phyloP scores from a whole-genome alignment of 768 basidiomycete genomes.

The Russula emetica region DNA sequence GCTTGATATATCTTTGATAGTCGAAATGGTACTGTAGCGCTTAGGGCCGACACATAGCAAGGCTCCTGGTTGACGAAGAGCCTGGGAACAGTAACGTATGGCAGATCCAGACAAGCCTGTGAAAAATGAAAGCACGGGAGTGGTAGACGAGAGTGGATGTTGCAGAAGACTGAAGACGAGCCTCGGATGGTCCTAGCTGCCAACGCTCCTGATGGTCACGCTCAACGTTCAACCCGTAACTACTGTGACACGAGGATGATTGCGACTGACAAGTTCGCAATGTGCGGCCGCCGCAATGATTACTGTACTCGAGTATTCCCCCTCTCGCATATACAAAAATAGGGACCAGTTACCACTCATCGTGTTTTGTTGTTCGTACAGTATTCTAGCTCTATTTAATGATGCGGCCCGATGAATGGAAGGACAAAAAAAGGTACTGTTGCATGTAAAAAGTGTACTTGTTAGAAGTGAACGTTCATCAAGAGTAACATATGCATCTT shows the following conservation, averaged over 20 bases:
- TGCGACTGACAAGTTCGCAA: no score
- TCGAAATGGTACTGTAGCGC: not conserved
- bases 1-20: not conserved
- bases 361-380: slow-evolving; percentile 17
- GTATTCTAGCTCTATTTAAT: slow-evolving; percentile 22
- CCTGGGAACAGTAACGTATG: not conserved
- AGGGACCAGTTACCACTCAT: not conserved
- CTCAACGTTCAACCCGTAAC: no score
- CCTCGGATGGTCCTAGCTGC: no score
- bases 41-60: not conserved
- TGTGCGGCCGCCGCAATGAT: no score
- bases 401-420: not conserved
- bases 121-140: not conserved
- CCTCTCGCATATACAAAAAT: no score
- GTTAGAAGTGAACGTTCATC: not conserved
- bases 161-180: not conserved
- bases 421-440: not conserved
- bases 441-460: slow-evolving; percentile 7
- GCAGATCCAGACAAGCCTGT: not conserved
- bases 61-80: not conserved
- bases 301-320: no score
- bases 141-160: not conserved
- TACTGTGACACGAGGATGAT: no score
- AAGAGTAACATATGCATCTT: slow-evolving; percentile 6
- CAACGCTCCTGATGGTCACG: no score